Conservation (phyloP, 2,329 filamentous ascomycete genomes). For the Lecanoromycetidae sp. region DNA sequence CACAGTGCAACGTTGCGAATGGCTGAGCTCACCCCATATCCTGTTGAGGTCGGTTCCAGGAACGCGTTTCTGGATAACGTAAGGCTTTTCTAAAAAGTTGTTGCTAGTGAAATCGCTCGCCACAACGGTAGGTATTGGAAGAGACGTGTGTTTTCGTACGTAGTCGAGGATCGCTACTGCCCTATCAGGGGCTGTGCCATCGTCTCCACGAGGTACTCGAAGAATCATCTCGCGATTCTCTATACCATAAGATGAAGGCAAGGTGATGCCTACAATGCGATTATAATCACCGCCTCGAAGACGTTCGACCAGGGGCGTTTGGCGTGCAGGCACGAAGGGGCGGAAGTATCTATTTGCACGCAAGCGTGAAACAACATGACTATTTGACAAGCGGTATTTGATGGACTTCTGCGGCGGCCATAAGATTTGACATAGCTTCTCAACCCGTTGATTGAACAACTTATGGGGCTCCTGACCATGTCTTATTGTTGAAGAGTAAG, state of each 20-base stretch:
- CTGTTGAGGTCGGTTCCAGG: slow-evolving; percentile 5
- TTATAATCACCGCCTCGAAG: slow-evolving; percentile 21
- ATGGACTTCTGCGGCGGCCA: neutral
- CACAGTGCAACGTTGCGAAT: slow-evolving; percentile 3
- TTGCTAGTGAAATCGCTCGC: slow-evolving; percentile 6
- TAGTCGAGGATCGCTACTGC: slow-evolving; percentile 3
- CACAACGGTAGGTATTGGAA: slow-evolving; percentile 7
- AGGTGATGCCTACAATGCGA: slow-evolving; percentile 19
- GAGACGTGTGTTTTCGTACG: neutral
- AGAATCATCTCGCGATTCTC: slow-evolving; percentile 9
- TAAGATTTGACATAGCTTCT: neutral
- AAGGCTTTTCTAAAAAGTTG: slow-evolving; percentile 12
- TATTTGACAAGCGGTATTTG: neutral
- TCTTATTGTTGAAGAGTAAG: neutral
- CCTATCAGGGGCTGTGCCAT: neutral
- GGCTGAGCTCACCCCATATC: slow-evolving; percentile 3
- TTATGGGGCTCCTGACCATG: slow-evolving; percentile 5
- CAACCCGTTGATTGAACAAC: neutral
- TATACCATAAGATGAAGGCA: neutral
- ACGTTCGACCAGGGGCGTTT: slow-evolving; percentile 14
- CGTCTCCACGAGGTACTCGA: slow-evolving; percentile 5
- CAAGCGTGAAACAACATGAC: neutral
- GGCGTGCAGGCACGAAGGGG: neutral
- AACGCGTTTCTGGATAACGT: slow-evolving; percentile 12
- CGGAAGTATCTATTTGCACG: neutral